These are phyloP conservation scores for Monosporascus sp. DNA, from an alignment of 2,329 filamentous ascomycete genomes.

Conservation along the genomic window DNA sequence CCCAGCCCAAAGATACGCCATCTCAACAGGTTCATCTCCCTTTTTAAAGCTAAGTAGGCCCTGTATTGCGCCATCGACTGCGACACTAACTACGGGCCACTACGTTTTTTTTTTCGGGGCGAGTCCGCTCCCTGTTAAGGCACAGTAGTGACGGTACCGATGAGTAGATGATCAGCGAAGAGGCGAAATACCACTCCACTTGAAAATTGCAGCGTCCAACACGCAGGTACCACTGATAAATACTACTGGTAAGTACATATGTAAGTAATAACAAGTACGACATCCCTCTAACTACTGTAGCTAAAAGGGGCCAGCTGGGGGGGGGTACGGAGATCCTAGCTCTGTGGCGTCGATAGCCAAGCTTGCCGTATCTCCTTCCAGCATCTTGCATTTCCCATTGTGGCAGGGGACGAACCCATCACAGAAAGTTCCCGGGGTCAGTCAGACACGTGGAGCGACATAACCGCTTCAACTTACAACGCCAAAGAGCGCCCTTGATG, in stretches of 20 bases:
- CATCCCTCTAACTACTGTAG: neutral
- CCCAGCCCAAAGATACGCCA: too few species aligned
- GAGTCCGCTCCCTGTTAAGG: neutral
- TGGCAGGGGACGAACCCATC: neutral
- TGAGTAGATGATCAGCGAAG: too few species aligned
- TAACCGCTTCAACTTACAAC: neutral
- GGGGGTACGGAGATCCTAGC: too few species aligned
- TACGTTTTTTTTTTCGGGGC: neutral
- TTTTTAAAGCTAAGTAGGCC: neutral
- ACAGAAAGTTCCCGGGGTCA: neutral
- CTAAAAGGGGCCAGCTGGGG: neutral
- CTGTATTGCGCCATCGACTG: neutral
- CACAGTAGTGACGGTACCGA: neutral
- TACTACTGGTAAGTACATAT: too few species aligned
- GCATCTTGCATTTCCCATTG: neutral
- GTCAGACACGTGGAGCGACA: neutral
- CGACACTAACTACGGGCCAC: neutral
- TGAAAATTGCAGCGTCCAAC: too few species aligned
- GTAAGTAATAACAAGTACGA: too few species aligned
- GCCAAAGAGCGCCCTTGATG: too few species aligned
- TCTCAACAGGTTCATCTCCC: neutral
- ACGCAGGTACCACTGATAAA: too few species aligned
- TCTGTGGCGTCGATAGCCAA: neutral
- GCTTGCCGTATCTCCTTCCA: neutral
- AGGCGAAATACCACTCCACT: too few species aligned